Base-by-base conservation (phyloP, 257 asterid species). In the Perilla frutescens region DNA sequence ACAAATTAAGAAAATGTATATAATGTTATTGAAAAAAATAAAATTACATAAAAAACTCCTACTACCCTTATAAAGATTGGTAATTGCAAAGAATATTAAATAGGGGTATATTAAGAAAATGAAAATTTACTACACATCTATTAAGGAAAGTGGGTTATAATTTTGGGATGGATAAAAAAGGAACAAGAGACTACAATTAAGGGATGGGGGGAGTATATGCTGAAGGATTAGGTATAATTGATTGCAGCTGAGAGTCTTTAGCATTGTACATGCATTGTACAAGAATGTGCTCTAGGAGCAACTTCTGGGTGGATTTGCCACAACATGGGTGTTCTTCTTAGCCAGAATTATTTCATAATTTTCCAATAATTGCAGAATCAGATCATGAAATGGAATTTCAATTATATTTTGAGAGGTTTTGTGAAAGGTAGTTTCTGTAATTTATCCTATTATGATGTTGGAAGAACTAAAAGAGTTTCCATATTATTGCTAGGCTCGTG, bases 401-500 rank as follows among this genome's bases (percentile, higher is more conserved):
- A 10, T 44, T 45, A 15, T 11, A 29, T 13, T 47, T 36, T 40
- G 20, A 56, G 26, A 32, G 36, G 40, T 36, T 71, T 31, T 34
- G 10, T 41, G 12, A 32, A 45, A n/a, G 32, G 1, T 72, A 12
- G 63, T 62, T 73, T 63, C 61, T 64, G 60, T 45, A 5, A 73
- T 55, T 26, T 32, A 73, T 20, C 31, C 44, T n/a, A 53, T 40
- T 57, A 51, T 43, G 8, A 32, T 71, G 58, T 34, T 66, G 62
- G 48, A 48, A 31, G 36, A 56, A 78, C 69, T 72, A 67, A 77
- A 29, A 39, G 43, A 74, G 50, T 57, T 61, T 70, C 55, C 29
- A 6, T 36, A 14, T 73, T 73, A n/a, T 85, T 40, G 62, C 49
- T 76, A 94, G 99, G 70, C 84, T 74, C 97, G 99, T 43, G 96